phyloP scores from a whole-genome alignment of 164 flowering plant species.

The Malania oleifera region DNA sequence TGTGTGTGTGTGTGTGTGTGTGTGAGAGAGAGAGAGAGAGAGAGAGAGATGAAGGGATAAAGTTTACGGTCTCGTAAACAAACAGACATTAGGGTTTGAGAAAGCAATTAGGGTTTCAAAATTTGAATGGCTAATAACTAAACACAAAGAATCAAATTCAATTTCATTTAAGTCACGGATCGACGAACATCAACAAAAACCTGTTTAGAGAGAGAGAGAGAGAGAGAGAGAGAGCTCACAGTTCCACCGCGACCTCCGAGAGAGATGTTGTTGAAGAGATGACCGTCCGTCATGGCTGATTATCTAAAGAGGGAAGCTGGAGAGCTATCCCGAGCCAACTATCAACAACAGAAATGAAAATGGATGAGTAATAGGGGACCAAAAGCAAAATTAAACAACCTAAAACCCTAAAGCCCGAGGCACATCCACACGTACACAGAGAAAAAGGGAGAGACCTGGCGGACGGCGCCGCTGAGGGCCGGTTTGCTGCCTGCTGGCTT shows the following conservation, averaged over 20 bases:
- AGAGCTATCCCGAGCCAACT: too few species aligned
- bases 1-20: too few species aligned
- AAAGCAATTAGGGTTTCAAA: slow-evolving; percentile 5
- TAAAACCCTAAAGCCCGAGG: too few species aligned
- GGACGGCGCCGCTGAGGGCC: too few species aligned
- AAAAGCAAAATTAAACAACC: too few species aligned
- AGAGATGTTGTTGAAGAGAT: slow-evolving; percentile 68
- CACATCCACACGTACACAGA: too few species aligned
- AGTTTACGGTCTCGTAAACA: not conserved
- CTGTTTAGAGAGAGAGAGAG: slow-evolving; percentile 1
- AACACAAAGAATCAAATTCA: not conserved
- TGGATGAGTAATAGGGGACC: too few species aligned
- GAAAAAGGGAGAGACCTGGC: too few species aligned
- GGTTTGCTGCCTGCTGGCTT: too few species aligned
- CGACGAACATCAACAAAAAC: not conserved
- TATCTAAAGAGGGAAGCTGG: not conserved
- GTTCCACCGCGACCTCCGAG: slow-evolving; percentile 91
- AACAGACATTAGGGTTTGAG: not conserved
- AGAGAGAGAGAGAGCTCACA: slow-evolving; percentile 34
- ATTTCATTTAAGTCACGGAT: not conserved
- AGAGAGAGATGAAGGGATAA: not conserved
- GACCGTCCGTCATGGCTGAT: slow-evolving; percentile 70
- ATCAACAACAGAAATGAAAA: too few species aligned
- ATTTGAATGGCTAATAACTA: not conserved
- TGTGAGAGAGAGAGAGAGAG: not conserved